Conservation (phyloP, 306 rosid species). For the Cucumis hystrix region DNA sequence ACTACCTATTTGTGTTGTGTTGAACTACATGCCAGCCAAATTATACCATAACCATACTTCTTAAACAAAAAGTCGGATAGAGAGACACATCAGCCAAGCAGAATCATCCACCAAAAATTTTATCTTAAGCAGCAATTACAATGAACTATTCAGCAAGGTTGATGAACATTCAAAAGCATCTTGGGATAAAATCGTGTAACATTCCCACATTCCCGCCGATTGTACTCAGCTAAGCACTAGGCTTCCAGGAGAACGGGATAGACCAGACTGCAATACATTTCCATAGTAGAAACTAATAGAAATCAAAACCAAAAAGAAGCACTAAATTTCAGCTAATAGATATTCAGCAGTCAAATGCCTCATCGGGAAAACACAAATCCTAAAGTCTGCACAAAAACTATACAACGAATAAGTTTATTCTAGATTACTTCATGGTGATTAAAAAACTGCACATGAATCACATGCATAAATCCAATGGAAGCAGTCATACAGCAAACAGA, state of each 20-base stretch:
- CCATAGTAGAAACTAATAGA: background rate
- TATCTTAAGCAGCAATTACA: background rate
- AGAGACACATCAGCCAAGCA: background rate
- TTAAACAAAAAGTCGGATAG: background rate
- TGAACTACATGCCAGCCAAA: background rate
- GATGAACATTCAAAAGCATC: background rate
- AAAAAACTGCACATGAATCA: background rate
- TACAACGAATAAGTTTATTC: background rate
- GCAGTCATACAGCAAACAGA: background rate
- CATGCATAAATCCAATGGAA: background rate
- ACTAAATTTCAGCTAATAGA: background rate
- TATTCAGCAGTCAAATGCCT: background rate
- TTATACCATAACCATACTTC: background rate
- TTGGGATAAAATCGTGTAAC: background rate
- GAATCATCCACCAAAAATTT: background rate
- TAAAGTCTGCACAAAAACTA: background rate
- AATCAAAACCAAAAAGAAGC: background rate
- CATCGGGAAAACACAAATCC: background rate
- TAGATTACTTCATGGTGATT: background rate
- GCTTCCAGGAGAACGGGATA: background rate
- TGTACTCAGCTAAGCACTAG: background rate
- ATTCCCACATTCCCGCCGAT: background rate
- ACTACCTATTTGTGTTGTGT: background rate
- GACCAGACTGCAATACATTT: background rate
- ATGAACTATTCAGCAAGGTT: background rate